Base-by-base conservation (phyloP, 139 green algal genomes). In the Chlamydomonas sp. region DNA sequence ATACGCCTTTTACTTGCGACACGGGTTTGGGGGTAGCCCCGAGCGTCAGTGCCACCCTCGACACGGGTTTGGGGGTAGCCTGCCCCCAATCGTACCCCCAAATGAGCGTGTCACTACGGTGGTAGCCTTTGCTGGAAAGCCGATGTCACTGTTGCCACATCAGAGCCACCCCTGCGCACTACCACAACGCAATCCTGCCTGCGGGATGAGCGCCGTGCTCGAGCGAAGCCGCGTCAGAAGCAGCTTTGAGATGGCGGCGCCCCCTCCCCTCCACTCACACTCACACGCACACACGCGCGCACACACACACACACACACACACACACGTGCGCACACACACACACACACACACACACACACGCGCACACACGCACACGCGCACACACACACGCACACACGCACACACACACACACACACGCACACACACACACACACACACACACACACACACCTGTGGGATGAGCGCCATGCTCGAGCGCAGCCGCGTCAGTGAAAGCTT, bases 391-490 rank as follows among this genome's bases (percentile, higher is more conserved):
- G 43, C 43, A 54, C 16, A 26, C 43, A 26, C 16, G 13, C 20
- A 54, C 43, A 54, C 43, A 54, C 43, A 54, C 43, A 54, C 43
- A 54, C 43, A 54, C 13, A 26, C 43, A 54, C 43, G 16, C 13
- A 54, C 20, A 54, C 13, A 54, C 43, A 54, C 43, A 54, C 16
- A 20, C 20, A 54, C 43, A 54, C 43, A 54, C 43, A 20, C 13
- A 20, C 43, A 54, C 43, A 54, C 43, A 54, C 43, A 54, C 43
- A 54, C 59, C 59, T 61, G 26, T 20, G 38, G 60, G 5, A 65
- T 65, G 59, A 75, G 58, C 8, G 68, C 35, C 68, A 73, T 58
- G 3, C n/a, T 60, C 54, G 31, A 60, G 33, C 54, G 68, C 68
- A 73, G 31, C 48, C 47, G 20, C 16, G 58, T 28, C 22, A 75